Percentiles rank a stretch among this genome's conserved stretches.
Evolutionary conservation across 2,329 filamentous ascomycete genomes (phyloP).

Genomic region (Colletotrichum sp.): DNA sequence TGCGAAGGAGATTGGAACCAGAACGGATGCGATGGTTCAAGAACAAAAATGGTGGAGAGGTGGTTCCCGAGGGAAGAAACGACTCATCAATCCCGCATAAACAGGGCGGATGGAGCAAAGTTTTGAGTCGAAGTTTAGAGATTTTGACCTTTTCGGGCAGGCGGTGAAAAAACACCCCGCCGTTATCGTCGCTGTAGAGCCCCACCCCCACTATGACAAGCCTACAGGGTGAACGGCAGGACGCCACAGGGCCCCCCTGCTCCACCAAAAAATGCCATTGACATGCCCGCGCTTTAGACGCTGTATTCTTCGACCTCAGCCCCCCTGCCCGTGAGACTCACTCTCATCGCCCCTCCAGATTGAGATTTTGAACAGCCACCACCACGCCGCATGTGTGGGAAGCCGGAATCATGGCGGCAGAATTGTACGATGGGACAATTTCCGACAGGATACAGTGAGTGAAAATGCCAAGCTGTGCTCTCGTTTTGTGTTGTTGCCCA

Average conservation of each 20-base stretch:
- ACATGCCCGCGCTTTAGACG: not conserved
- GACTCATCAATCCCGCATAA: constrained; percentile 7
- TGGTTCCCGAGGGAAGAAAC: constrained; percentile 6
- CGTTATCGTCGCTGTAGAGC: constrained; percentile 6
- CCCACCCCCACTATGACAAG: constrained; percentile 19
- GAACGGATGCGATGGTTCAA: not conserved
- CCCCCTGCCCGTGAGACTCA: not conserved
- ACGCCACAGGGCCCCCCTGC: constrained; percentile 4
- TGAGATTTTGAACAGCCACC: not conserved
- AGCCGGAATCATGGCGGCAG: constrained; percentile 1
- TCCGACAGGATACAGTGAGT: constrained; percentile 18
- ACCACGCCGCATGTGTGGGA: not conserved
- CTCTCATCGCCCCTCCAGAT: not conserved
- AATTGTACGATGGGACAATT: constrained; percentile 12
- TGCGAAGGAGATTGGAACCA: not conserved
- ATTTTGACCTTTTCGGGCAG: not conserved
- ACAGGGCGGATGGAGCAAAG: constrained; percentile 6
- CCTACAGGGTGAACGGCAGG: not conserved
- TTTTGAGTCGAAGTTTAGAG: constrained; percentile 10
- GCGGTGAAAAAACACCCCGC: constrained; percentile 11
- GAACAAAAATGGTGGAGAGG: not conserved
- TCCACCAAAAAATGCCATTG: constrained; percentile 2
- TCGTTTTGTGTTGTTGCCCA: not conserved
- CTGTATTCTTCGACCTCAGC: constrained; percentile 1
- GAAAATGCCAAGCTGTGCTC: not conserved